These are phyloP conservation scores for Stemphylium vesicarium DNA, from an alignment of 2,329 filamentous ascomycete genomes.

Conservation along the genomic window DNA sequence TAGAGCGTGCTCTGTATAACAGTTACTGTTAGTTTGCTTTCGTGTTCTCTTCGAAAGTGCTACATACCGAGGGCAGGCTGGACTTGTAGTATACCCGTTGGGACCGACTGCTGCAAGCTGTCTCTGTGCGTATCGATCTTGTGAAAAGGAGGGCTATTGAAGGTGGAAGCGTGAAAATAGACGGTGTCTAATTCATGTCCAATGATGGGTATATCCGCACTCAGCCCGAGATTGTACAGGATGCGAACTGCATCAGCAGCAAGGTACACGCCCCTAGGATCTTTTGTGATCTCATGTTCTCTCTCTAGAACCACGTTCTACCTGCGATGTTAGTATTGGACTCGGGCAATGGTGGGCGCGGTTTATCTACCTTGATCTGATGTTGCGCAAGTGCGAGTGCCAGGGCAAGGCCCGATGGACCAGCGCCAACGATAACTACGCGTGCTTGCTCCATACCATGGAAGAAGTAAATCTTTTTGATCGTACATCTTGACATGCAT, in stretches of 20 bases:
- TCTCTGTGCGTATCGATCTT: background rate
- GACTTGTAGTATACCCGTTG: background rate
- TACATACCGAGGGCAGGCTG: no score
- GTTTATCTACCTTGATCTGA: no score
- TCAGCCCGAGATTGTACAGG: background rate
- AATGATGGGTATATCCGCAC: background rate
- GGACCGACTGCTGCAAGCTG: background rate
- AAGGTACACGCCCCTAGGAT: background rate
- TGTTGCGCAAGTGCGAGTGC: no score
- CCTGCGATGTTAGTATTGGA: no score
- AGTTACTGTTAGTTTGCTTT: background rate
- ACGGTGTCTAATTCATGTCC: background rate
- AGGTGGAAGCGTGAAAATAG: no score
- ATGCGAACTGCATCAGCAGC: background rate
- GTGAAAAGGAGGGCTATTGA: background rate
- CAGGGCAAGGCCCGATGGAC: no score
- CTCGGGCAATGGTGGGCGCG: no score
- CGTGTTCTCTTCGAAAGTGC: no score
- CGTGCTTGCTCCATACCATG: no score
- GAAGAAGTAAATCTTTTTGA: no score
- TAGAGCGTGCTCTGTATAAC: background rate
- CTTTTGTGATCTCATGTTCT: background rate
- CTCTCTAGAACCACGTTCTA: background rate
- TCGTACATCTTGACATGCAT: no score
- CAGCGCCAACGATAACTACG: no score